Evolutionary conservation across 306 rosid genomes (phyloP).

Genomic region (Cucumis melo): DNA sequence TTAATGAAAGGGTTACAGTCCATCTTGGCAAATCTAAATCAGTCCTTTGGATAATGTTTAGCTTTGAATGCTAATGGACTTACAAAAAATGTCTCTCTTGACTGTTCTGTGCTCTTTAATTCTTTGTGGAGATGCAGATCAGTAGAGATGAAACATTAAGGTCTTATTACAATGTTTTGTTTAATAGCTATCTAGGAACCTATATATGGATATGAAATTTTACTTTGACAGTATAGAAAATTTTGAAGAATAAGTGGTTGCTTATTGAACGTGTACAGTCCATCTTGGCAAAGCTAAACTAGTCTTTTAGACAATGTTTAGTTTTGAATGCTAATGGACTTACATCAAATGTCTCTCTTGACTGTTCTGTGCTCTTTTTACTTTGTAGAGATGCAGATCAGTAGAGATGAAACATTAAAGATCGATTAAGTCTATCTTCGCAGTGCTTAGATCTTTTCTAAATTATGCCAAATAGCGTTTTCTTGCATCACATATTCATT

Average conservation of each 20-base stretch:
- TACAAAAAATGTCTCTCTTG: conserved; percentile 23
- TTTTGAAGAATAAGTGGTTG: not conserved
- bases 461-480: not conserved
- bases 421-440: not conserved
- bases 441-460: not conserved
- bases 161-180: too few species aligned
- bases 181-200: not conserved
- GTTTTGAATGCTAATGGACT: conserved; percentile 81
- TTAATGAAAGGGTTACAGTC: not conserved
- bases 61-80: conserved; percentile 31
- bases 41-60: conserved; percentile 7
- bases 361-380: conserved; percentile 24
- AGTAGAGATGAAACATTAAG: conserved; percentile 13
- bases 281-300: conserved; percentile 60
- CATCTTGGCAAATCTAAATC: conserved; percentile 29
- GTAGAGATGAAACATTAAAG: conserved; percentile 11
- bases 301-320: conserved; percentile 29
- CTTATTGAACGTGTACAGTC: conserved; percentile 15
- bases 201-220: not conserved
- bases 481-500: not conserved
- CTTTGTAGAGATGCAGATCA: conserved; percentile 27
- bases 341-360: conserved; percentile 14
- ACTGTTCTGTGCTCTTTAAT: conserved; percentile 30
- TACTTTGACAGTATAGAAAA: not conserved
- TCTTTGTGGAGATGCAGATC: conserved; percentile 14